Evolutionary conservation across 805 yeast genomes (phyloP).

Genomic region (Saturnispora kantuleensis): DNA sequence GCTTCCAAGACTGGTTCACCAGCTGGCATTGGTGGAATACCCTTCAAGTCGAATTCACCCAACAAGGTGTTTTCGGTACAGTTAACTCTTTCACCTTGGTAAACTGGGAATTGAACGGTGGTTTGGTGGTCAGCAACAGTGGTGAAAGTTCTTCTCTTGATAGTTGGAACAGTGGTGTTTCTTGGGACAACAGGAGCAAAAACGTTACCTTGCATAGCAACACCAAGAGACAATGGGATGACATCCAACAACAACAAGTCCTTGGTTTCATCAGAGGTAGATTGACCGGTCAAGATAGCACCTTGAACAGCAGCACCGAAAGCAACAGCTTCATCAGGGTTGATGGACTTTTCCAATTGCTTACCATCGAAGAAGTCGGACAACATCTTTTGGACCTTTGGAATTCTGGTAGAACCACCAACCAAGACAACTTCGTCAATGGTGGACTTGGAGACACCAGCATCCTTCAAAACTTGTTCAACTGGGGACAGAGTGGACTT

Average conservation of each 20-base stretch:
- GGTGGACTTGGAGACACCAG: slow-evolving; percentile 72
- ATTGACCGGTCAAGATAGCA: slow-evolving; percentile 92
- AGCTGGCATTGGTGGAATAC: slow-evolving; percentile 97
- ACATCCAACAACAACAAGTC: slow-evolving; percentile 94
- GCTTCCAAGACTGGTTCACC: slow-evolving; percentile 99
- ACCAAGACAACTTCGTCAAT: slow-evolving; percentile 93
- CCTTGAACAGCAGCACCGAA: slow-evolving; percentile 99
- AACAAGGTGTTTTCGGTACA: slow-evolving; percentile 93
- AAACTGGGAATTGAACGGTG: slow-evolving; percentile 97
- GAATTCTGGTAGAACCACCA: slow-evolving; percentile 99
- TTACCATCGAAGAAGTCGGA: slow-evolving; percentile 95
- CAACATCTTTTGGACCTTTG: slow-evolving; percentile 91
- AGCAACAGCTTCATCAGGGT: slow-evolving; percentile 99
- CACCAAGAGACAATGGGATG: slow-evolving; percentile 97
- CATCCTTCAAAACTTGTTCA: slow-evolving; percentile 89
- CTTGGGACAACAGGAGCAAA: slow-evolving; percentile 99
- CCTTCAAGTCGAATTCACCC: slow-evolving; percentile 98
- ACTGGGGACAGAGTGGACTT: slow-evolving; percentile 91
- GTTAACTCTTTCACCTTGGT: slow-evolving; percentile 99
- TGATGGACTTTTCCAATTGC: slow-evolving; percentile 91
- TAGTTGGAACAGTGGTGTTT: slow-evolving; percentile 98
- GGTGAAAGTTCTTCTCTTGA: slow-evolving; percentile 98
- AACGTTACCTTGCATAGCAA: slow-evolving; percentile 99
- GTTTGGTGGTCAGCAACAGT: slow-evolving; percentile 98
- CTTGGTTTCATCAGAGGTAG: slow-evolving; percentile 85